A percentile compares a stretch with the other conserved stretches of the same genome.
Evolutionary conservation across 768 basidiomycete genomes (phyloP).

Genomic region (Lanmaoa rubissima): DNA sequence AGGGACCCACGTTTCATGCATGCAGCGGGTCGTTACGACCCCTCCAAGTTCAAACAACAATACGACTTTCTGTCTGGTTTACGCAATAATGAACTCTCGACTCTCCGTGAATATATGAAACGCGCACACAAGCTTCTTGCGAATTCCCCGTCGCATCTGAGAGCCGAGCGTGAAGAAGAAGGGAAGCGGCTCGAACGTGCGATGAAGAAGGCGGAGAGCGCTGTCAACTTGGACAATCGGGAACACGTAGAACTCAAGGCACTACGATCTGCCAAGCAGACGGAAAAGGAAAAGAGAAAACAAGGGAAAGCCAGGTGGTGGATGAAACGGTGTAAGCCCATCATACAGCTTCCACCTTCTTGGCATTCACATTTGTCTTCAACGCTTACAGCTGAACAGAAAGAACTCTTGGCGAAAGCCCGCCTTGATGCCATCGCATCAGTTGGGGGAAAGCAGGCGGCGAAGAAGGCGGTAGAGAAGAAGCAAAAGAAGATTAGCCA

Average conservation of each 20-base stretch:
- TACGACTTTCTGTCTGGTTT: constrained; percentile 75
- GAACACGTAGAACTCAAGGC: constrained; percentile 73
- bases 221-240: constrained; percentile 67
- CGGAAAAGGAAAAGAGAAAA: constrained; percentile 57
- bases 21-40: constrained; percentile 64
- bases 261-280: constrained; percentile 43
- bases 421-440: constrained; percentile 77
- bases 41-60: constrained; percentile 60
- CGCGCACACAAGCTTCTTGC: constrained; percentile 62
- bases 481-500: constrained; percentile 83
- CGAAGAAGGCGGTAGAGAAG: constrained; percentile 87
- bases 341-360: neutral
- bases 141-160: constrained; percentile 59
- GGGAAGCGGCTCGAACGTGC: constrained; percentile 68
- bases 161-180: constrained; percentile 63
- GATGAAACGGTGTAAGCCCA: constrained; percentile 71
- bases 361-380: neutral
- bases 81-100: constrained; percentile 61
- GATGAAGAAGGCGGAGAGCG: constrained; percentile 72
- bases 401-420: constrained; percentile 67
- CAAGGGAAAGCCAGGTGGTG: constrained; percentile 83
- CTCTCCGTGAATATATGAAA: constrained; percentile 63
- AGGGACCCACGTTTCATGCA: constrained; percentile 88
- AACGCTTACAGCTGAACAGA: constrained; percentile 64
- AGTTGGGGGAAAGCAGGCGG: constrained; percentile 74